Conservation (phyloP, 1,284 basidiomycete genomes). For the Ceratobasidium sp. region DNA sequence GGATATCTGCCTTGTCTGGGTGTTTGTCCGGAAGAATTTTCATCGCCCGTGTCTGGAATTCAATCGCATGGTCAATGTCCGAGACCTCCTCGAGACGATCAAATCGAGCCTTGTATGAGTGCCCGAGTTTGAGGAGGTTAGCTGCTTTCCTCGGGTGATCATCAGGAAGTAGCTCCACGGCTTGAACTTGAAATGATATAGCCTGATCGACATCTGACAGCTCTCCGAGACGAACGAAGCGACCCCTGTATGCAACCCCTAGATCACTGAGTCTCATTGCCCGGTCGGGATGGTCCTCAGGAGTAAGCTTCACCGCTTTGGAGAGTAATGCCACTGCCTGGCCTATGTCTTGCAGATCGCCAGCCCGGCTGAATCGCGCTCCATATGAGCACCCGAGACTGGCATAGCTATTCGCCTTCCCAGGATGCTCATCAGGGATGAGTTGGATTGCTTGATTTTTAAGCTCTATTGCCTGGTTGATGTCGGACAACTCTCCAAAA, state of each 20-base stretch:
- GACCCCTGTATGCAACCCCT: not conserved
- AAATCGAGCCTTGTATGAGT: not conserved
- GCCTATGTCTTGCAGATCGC: not conserved
- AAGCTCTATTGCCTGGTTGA: not conserved
- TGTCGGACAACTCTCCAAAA: not conserved
- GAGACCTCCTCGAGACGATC: not conserved
- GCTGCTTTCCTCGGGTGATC: not conserved
- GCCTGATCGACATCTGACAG: not conserved
- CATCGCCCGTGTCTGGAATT: not conserved
- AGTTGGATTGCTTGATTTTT: not conserved
- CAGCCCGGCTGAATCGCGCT: not conserved
- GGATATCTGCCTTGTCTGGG: not conserved
- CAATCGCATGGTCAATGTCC: not conserved
- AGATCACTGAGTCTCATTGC: not conserved
- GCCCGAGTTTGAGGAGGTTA: not conserved
- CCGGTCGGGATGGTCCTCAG: not conserved
- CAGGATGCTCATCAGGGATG: not conserved
- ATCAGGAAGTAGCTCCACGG: not conserved
- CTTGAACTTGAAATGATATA: not conserved
- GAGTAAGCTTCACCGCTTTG: not conserved
- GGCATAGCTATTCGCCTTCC: not conserved
- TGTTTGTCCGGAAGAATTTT: not conserved
- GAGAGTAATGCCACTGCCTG: not conserved
- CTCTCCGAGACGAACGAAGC: not conserved
- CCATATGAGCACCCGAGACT: not conserved